Percentiles rank a stretch among this genome's conserved stretches.
Conservation (phyloP, 1,284 basidiomycete genomes). For the Coniferiporia weirii region DNA sequence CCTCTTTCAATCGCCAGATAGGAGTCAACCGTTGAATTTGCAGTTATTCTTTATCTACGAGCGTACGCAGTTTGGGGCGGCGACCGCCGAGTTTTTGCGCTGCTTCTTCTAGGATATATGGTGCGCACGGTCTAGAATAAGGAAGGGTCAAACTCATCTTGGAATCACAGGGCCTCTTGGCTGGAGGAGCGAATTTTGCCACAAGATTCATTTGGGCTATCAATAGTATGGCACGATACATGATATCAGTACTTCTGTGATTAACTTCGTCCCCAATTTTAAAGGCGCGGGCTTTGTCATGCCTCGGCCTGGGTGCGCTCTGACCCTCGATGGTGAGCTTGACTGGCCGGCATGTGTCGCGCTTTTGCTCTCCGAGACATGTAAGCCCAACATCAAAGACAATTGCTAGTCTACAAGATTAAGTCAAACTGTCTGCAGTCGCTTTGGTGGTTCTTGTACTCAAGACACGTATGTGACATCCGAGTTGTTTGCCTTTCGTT, state of each 20-base stretch:
- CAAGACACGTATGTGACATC: neutral
- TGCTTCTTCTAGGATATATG: neutral
- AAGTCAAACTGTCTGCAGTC: neutral
- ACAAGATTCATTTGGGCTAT: neutral
- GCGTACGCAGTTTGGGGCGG: conserved; percentile 8
- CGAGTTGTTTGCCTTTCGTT: neutral
- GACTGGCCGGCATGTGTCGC: neutral
- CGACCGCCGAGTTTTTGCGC: neutral
- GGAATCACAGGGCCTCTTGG: neutral
- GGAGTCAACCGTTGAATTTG: neutral
- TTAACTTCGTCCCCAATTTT: neutral
- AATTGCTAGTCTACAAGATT: neutral
- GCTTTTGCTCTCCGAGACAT: conserved; percentile 6
- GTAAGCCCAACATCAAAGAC: neutral
- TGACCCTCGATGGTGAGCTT: neutral
- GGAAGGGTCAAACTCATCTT: neutral
- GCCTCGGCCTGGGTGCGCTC: neutral
- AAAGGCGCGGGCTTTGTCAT: neutral
- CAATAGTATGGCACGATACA: neutral
- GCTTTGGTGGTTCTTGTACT: neutral
- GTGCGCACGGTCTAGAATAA: neutral
- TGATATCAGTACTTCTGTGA: neutral
- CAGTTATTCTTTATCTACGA: conserved; percentile 25
- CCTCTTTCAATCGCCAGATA: neutral
- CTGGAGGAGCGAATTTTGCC: neutral